phyloP scores from a whole-genome alignment of 2,329 filamentous ascomycete species.

The Colletotrichum cuscutae region DNA sequence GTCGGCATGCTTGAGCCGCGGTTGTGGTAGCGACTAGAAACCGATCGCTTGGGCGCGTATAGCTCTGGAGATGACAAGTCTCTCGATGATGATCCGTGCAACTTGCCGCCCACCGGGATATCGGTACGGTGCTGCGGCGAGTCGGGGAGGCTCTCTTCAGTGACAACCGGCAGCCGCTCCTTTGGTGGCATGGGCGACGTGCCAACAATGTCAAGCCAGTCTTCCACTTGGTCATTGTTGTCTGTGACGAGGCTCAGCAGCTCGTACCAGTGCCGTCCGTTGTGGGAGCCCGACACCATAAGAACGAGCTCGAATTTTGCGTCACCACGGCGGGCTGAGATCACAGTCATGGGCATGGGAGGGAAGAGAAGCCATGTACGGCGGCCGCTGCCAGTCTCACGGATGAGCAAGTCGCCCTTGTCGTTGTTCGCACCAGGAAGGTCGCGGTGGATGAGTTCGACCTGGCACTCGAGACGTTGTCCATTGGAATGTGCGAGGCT shows the following conservation, averaged over 20 bases:
- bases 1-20: conserved; percentile 42
- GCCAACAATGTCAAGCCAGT: conserved; percentile 88
- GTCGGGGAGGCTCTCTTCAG: conserved; percentile 38
- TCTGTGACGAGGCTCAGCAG: conserved; percentile 81
- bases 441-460: conserved; percentile 89
- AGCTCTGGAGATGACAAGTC: conserved; percentile 37
- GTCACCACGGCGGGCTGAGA: conserved; percentile 85
- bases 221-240: conserved; percentile 79
- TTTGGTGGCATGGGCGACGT: conserved; percentile 59
- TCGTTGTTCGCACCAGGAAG: conserved; percentile 74
- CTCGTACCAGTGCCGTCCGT: conserved; percentile 82
- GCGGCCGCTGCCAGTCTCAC: conserved; percentile 82
- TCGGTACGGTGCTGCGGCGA: conserved; percentile 27
- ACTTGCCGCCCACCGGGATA: conserved; percentile 33
- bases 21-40: conserved; percentile 49
- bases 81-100: conserved; percentile 10
- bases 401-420: conserved; percentile 88
- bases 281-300: conserved; percentile 82
- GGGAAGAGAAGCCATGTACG: conserved; percentile 88
- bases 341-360: conserved; percentile 77
- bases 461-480: conserved; percentile 87
- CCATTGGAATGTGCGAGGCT: conserved; percentile 89
- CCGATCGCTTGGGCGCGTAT: conserved; percentile 43
- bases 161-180: conserved; percentile 47
- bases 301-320: conserved; percentile 77